These are phyloP conservation scores for Lecanoromycetidae sp. DNA, from an alignment of 2,329 filamentous ascomycete species.

Conservation along the genomic window DNA sequence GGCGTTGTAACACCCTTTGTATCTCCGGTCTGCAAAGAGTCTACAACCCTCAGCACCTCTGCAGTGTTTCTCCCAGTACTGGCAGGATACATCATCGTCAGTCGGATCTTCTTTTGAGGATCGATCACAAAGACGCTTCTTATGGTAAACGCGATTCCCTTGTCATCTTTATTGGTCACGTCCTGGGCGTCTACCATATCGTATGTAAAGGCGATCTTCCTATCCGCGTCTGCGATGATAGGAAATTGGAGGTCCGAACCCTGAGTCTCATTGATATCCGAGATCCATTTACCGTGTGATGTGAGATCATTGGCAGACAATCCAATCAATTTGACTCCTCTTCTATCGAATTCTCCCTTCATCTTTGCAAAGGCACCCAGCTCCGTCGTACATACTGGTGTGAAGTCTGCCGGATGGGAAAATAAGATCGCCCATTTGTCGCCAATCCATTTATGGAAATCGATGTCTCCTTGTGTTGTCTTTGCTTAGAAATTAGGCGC, in stretches of 20 bases:
- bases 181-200: conserved; percentile 80
- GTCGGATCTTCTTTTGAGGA: conserved; percentile 82
- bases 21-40: conserved; percentile 72
- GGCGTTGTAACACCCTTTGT: conserved; percentile 80
- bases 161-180: conserved; percentile 65
- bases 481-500: conserved; percentile 78
- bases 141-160: conserved; percentile 85
- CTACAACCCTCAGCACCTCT: conserved; percentile 66
- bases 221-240: conserved; percentile 70
- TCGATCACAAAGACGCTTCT: conserved; percentile 92
- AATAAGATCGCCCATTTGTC: conserved; percentile 73
- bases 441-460: conserved; percentile 72
- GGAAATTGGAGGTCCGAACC: conserved; percentile 60
- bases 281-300: conserved; percentile 80
- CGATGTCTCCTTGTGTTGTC: conserved; percentile 63
- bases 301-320: conserved; percentile 69
- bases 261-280: conserved; percentile 71
- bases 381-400: conserved; percentile 91
- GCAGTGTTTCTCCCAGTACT: conserved; percentile 74
- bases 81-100: conserved; percentile 85
- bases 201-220: conserved; percentile 63
- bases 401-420: conserved; percentile 75
- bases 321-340: conserved; percentile 82
- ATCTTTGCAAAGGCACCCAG: conserved; percentile 86
- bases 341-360: conserved; percentile 74